phyloP scores from a whole-genome alignment of 495 filamentous ascomycete genomes.

The Neurospora hispaniola region DNA sequence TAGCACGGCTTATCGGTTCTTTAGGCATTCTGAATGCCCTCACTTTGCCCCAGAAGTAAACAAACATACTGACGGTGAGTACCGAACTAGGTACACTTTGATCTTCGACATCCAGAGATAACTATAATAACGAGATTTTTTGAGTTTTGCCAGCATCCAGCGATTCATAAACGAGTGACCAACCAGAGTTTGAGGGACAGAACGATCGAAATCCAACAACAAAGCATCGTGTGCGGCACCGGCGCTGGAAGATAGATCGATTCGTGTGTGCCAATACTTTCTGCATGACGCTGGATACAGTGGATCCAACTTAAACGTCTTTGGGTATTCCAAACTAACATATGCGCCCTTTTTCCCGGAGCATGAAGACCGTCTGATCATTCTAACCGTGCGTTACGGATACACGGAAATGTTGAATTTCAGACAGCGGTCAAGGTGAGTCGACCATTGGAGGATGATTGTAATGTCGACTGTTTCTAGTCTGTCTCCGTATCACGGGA shows the following conservation, averaged over 20 bases:
- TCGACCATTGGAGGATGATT: not conserved
- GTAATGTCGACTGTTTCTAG: not conserved
- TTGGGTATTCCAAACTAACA: not conserved
- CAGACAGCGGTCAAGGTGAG: not conserved
- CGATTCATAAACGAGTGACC: not conserved
- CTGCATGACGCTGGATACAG: not conserved
- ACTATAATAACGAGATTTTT: rapidly evolving
- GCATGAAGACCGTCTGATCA: not conserved
- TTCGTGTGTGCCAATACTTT: not conserved
- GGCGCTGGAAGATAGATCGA: not conserved
- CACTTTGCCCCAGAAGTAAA: not conserved
- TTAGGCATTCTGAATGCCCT: not conserved
- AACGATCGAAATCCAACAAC: not conserved
- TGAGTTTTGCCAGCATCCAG: not conserved
- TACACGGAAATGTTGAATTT: not conserved
- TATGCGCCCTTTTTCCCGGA: not conserved
- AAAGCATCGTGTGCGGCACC: not conserved
- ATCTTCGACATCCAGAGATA: not conserved
- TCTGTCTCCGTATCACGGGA: not conserved
- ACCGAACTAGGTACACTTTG: not conserved
- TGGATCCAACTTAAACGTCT: not conserved
- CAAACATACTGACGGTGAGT: not conserved
- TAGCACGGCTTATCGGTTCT: not conserved
- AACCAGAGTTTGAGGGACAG: not conserved
- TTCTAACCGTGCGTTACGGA: not conserved